These are phyloP conservation scores for Xylariaceae sp. DNA, from an alignment of 2,329 filamentous ascomycete genomes.

Conservation along the genomic window DNA sequence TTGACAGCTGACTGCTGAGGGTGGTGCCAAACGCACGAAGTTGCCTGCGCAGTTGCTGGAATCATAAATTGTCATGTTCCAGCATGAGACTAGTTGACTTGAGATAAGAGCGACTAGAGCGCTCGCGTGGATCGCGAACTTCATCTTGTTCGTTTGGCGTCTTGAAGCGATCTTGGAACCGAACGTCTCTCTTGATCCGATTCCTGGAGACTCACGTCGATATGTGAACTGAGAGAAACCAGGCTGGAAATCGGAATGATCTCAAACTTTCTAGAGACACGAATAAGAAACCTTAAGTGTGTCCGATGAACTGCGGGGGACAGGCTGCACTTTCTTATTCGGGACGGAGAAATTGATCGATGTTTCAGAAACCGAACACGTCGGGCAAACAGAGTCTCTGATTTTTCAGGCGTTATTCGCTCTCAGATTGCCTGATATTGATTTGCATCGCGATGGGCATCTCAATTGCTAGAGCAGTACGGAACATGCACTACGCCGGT, in stretches of 20 bases:
- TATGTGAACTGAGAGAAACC: not conserved
- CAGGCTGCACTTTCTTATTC: conserved; percentile 3
- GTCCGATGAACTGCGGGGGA: conserved; percentile 6
- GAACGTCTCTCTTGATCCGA: not conserved
- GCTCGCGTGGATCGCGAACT: conserved; percentile 10
- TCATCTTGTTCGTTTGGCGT: conserved; percentile 6
- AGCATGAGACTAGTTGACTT: conserved; percentile 9
- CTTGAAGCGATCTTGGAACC: not conserved
- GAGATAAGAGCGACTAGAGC: conserved; percentile 11
- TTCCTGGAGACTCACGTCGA: not conserved
- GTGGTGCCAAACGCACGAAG: conserved; percentile 7
- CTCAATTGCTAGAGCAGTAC: not conserved
- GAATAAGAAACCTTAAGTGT: not conserved
- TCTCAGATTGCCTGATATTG: not conserved
- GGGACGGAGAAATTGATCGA: conserved; percentile 10
- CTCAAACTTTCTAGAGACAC: not conserved
- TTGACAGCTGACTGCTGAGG: not conserved
- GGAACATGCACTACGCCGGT: not conserved
- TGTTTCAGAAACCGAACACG: conserved; percentile 13
- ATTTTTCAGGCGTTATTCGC: not conserved
- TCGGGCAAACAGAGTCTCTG: conserved; percentile 2
- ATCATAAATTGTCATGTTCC: conserved; percentile 20
- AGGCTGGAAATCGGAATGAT: not conserved
- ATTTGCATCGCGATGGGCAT: not conserved
- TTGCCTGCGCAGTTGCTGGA: conserved; percentile 15